phyloP scores from a whole-genome alignment of 208 protist species.

The Leishmania mexicana region DNA sequence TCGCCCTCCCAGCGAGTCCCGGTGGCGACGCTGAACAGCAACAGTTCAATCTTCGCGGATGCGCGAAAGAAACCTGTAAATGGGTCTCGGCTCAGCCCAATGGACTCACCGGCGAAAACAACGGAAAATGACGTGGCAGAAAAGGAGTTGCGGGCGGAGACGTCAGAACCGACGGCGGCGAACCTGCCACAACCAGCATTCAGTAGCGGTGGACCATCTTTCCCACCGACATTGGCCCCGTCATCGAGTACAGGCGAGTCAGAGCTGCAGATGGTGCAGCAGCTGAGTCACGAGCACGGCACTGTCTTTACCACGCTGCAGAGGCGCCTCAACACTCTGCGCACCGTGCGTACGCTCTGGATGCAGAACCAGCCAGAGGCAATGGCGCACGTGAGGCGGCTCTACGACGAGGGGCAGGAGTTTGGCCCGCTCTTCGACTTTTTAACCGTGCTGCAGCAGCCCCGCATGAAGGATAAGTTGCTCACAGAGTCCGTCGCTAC shows the following conservation, averaged over 20 bases:
- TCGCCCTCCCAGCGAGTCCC: slow-evolving; percentile 13
- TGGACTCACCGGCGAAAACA: background rate
- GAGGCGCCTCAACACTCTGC: slow-evolving; percentile 52
- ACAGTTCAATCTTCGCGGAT: slow-evolving; percentile 13
- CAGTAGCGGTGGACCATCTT: slow-evolving; percentile 10
- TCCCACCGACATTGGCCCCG: slow-evolving; percentile 16
- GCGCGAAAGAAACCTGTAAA: slow-evolving; percentile 4
- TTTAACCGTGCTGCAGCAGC: slow-evolving; percentile 69
- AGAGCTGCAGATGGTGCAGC: slow-evolving; percentile 37
- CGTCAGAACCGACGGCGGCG: background rate
- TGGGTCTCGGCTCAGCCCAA: background rate
- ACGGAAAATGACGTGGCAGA: slow-evolving; percentile 2
- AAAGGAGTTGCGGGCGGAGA: background rate
- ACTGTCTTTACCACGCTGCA: slow-evolving; percentile 43
- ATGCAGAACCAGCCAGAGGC: slow-evolving; percentile 49
- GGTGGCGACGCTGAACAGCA: slow-evolving; percentile 15
- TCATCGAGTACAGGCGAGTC: slow-evolving; percentile 3
- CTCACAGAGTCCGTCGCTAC: slow-evolving; percentile 46
- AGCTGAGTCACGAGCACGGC: slow-evolving; percentile 34
- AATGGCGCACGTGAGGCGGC: slow-evolving; percentile 46
- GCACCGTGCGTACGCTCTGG: slow-evolving; percentile 62
- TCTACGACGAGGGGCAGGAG: slow-evolving; percentile 56
- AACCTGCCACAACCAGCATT: slow-evolving; percentile 5
- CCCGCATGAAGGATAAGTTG: slow-evolving; percentile 76
- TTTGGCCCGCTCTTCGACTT: slow-evolving; percentile 70